A percentile compares a stretch with the other conserved stretches of the same genome.
phyloP scores from a whole-genome alignment of 495 filamentous ascomycete genomes.

The Neurospora sp. region DNA sequence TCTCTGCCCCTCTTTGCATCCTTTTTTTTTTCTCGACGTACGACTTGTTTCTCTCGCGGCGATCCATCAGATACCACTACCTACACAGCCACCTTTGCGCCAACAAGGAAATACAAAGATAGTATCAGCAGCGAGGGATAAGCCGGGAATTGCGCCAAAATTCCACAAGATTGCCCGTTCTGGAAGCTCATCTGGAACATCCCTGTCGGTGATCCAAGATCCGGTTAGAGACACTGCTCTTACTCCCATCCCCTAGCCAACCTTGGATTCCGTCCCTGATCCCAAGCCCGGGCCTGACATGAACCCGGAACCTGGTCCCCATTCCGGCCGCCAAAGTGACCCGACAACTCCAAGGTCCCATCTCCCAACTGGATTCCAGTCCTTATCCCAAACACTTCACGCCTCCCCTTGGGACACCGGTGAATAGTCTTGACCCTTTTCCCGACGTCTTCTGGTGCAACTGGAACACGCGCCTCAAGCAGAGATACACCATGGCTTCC shows the following conservation, averaged over 20 bases:
- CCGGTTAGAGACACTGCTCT: not conserved
- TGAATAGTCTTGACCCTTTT: not conserved
- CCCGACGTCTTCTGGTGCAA: not conserved
- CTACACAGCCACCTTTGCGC: not conserved
- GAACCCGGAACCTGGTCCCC: not conserved
- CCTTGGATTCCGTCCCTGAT: not conserved
- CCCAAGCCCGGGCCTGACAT: not conserved
- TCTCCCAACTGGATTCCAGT: not conserved
- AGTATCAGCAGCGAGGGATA: not conserved
- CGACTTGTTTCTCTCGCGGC: not conserved
- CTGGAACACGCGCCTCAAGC: not conserved
- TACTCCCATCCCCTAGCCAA: not conserved
- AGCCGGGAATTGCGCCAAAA: not conserved
- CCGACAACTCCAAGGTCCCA: not conserved
- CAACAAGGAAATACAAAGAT: too few relatives aligned
- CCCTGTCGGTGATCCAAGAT: not conserved
- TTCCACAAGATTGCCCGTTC: not conserved
- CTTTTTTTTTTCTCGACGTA: not conserved
- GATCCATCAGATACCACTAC: not conserved
- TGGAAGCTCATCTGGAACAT: not conserved
- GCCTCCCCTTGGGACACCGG: not conserved
- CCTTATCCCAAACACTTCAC: slow-evolving; percentile 1
- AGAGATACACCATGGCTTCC: slow-evolving; percentile 62
- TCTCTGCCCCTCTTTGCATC: not conserved
- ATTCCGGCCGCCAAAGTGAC: not conserved